phyloP scores from a whole-genome alignment of 176 grass and related monocot species.

The Elymus sibiricus region DNA sequence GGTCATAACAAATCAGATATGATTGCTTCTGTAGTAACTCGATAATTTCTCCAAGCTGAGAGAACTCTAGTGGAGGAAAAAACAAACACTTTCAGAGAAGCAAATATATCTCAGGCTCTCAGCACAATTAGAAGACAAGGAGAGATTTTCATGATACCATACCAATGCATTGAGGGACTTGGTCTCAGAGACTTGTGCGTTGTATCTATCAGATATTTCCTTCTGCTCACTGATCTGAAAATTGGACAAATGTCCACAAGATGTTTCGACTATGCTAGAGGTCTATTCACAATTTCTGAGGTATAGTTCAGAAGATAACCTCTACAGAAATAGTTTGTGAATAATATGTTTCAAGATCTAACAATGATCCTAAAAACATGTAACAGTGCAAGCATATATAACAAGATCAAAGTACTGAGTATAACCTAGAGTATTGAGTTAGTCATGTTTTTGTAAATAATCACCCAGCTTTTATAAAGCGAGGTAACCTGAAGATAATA shows the following conservation, averaged over 20 bases:
- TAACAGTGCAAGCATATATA: neutral
- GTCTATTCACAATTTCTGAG: constrained; percentile 10
- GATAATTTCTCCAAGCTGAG: neutral
- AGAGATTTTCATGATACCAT: constrained; percentile 27
- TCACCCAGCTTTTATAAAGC: neutral
- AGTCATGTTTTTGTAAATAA: neutral
- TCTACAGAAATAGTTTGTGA: neutral
- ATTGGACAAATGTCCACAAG: constrained; percentile 36
- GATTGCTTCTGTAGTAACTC: neutral
- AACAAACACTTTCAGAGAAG: constrained; percentile 10
- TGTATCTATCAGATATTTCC: constrained; percentile 54
- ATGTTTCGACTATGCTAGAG: constrained; percentile 1
- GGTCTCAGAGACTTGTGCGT: constrained; percentile 50
- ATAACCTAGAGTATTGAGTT: neutral
- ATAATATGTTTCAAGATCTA: neutral
- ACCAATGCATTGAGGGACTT: constrained; percentile 82
- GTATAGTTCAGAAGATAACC: neutral
- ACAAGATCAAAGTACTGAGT: neutral
- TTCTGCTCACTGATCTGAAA: no score
- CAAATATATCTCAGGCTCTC: constrained; percentile 6
- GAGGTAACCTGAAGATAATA: neutral
- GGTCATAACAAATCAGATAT: neutral
- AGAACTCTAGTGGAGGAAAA: neutral
- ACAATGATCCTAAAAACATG: constrained; percentile 9
- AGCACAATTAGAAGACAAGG: constrained; percentile 8